These are phyloP conservation scores for Alternaria triticimaculans DNA, from an alignment of 2,329 filamentous ascomycete species.

Conservation along the genomic window DNA sequence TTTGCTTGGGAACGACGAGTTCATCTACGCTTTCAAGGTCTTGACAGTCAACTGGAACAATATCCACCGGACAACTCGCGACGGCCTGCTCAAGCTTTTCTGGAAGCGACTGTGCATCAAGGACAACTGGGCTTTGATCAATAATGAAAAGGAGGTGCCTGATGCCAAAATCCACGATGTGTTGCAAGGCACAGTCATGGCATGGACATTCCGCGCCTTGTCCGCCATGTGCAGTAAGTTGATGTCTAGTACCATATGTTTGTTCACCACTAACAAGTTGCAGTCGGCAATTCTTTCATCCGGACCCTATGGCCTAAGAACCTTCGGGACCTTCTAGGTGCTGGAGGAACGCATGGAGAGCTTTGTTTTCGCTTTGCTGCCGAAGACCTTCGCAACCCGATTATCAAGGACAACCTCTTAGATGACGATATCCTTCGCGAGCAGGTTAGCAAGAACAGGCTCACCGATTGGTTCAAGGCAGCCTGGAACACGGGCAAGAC, in stretches of 20 bases:
- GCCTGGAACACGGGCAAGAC: constrained; percentile 49
- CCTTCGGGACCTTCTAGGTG: constrained; percentile 44
- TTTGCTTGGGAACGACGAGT: constrained; percentile 65
- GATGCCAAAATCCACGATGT: constrained; percentile 71
- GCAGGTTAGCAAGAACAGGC: constrained; percentile 70
- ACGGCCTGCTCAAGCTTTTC: constrained; percentile 67
- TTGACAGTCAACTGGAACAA: constrained; percentile 61
- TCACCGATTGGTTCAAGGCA: constrained; percentile 71
- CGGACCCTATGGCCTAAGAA: constrained; percentile 28
- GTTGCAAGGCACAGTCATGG: constrained; percentile 69
- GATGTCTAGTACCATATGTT: background rate
- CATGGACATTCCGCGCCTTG: constrained; percentile 69
- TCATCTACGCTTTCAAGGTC: constrained; percentile 73
- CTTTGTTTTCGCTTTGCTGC: constrained; percentile 60
- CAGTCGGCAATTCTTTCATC: constrained; percentile 21
- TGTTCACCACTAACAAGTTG: constrained; percentile 7
- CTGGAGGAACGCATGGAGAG: constrained; percentile 63
- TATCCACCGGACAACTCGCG: constrained; percentile 52
- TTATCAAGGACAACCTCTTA: constrained; percentile 73
- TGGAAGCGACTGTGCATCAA: constrained; percentile 87
- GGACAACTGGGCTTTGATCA: constrained; percentile 83
- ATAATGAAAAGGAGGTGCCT: constrained; percentile 76
- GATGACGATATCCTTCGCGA: constrained; percentile 73
- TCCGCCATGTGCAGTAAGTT: constrained; percentile 66
- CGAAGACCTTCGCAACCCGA: constrained; percentile 68